These are phyloP conservation scores for Teratosphaeria nubilosa DNA, from an alignment of 2,329 filamentous ascomycete genomes.

Conservation along the genomic window DNA sequence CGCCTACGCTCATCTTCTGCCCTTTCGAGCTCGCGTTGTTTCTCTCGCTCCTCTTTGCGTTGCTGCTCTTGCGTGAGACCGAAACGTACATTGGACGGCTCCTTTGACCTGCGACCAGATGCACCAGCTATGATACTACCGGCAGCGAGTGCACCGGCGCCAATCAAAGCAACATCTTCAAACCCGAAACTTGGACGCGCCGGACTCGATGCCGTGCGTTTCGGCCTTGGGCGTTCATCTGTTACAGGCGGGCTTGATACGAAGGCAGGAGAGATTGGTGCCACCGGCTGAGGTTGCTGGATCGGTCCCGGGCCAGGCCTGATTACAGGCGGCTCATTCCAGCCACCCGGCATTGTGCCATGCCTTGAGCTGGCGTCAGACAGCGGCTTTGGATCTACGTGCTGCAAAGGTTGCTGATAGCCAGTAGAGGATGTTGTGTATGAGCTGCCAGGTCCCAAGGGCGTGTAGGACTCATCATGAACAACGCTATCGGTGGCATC, in stretches of 20 bases:
- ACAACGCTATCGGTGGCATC: constrained; percentile 26
- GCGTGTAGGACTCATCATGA: constrained; percentile 32
- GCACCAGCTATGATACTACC: constrained; percentile 23
- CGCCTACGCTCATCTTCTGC: constrained; percentile 19
- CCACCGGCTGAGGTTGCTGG: constrained; percentile 75
- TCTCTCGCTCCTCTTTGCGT: constrained; percentile 21
- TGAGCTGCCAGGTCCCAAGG: constrained; percentile 5
- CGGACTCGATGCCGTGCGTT: constrained; percentile 23
- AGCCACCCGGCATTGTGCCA: constrained; percentile 22
- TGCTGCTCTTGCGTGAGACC: constrained; percentile 48
- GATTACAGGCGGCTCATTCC: constrained; percentile 20
- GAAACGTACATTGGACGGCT: constrained; percentile 44
- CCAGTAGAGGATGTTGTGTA: neutral
- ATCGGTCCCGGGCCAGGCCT: constrained; percentile 56
- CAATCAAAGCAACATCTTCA: constrained; percentile 33
- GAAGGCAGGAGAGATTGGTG: constrained; percentile 45
- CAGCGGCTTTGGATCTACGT: constrained; percentile 57
- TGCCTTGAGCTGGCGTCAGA: constrained; percentile 46
- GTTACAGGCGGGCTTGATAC: constrained; percentile 9
- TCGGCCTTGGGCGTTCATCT: constrained; percentile 37
- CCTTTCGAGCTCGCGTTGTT: constrained; percentile 10
- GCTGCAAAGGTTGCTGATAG: constrained; percentile 41
- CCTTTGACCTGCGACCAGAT: constrained; percentile 18
- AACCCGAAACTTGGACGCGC: constrained; percentile 12
- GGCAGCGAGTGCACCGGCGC: constrained; percentile 30